These are phyloP conservation scores for Cicer yamashitae DNA, from an alignment of 306 rosid species.

Conservation along the genomic window DNA sequence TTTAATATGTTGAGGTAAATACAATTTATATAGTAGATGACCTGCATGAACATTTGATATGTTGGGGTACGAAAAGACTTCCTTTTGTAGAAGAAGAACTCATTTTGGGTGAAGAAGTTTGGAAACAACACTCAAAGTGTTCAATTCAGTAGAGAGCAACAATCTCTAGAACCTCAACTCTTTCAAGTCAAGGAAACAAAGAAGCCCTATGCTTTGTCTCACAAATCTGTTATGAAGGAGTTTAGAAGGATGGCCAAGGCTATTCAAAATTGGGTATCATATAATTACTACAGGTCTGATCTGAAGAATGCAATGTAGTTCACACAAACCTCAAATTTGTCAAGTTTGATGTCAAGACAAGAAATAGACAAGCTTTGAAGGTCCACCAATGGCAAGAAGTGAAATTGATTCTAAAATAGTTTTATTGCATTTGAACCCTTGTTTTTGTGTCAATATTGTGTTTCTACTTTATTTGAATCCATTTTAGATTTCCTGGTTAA, in stretches of 20 bases:
- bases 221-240: slow-evolving; percentile 91
- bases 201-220: slow-evolving; percentile 77
- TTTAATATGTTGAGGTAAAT: too few species aligned
- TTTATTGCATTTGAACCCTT: slow-evolving; percentile 5
- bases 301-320: slow-evolving; percentile 80
- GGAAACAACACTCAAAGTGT: slow-evolving; percentile 78
- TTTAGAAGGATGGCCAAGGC: slow-evolving; percentile 84
- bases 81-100: slow-evolving; percentile 58
- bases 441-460: slow-evolving; percentile 7
- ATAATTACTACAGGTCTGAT: slow-evolving; percentile 84
- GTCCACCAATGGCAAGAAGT: slow-evolving; percentile 44
- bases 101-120: slow-evolving; percentile 78
- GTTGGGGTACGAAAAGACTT: too few species aligned
- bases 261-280: slow-evolving; percentile 73
- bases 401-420: slow-evolving; percentile 27
- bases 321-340: slow-evolving; percentile 82
- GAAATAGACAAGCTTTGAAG: slow-evolving; percentile 76
- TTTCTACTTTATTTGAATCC: slow-evolving; percentile 33
- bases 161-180: slow-evolving; percentile 81
- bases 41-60: too few species aligned
- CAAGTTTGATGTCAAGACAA: slow-evolving; percentile 95
- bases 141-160: slow-evolving; percentile 79
- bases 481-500: slow-evolving; percentile 15
- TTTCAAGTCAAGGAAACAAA: slow-evolving; percentile 92
- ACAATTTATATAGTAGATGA: too few species aligned